These are phyloP conservation scores for Pseudopediastrum boryanum DNA, from an alignment of 139 green algal species.

Conservation along the genomic window DNA sequence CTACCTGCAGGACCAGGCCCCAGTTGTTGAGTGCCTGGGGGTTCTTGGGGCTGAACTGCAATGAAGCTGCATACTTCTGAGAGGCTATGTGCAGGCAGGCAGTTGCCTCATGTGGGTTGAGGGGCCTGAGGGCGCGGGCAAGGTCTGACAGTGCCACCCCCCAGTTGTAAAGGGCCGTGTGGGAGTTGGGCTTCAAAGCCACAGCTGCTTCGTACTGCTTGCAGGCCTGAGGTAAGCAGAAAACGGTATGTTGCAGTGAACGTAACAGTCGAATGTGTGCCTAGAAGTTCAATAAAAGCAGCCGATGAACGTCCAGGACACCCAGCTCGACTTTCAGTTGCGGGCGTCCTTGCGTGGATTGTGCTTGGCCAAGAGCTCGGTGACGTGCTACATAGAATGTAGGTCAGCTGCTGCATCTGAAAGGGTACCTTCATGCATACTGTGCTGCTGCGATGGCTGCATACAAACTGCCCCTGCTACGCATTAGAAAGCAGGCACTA, in stretches of 20 bases:
- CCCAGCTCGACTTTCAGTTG: no score
- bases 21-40: conserved; percentile 88
- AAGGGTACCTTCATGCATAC: no score
- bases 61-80: conserved; percentile 69
- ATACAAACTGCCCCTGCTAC: no score
- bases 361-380: no score
- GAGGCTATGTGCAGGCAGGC: conserved; percentile 51
- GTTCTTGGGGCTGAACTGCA: conserved; percentile 65
- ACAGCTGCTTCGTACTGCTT: conserved; percentile 57
- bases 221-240: conserved; percentile 58
- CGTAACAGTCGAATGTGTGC: background rate
- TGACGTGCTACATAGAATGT: no score
- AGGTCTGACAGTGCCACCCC: conserved; percentile 79
- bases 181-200: conserved; percentile 35
- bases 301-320: no score
- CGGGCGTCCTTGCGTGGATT: no score
- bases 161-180: conserved; percentile 79
- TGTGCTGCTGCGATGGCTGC: no score
- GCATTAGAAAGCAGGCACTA: no score
- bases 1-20: conserved; percentile 80
- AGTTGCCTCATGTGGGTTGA: conserved; percentile 24
- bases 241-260: background rate
- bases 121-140: conserved; percentile 44
- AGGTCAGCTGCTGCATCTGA: no score
- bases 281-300: no score